Percentiles rank a stretch among this genome's conserved stretches.
These are phyloP conservation scores for Aegle marmelos DNA, from an alignment of 345 rosid genomes.

Conservation along the genomic window DNA sequence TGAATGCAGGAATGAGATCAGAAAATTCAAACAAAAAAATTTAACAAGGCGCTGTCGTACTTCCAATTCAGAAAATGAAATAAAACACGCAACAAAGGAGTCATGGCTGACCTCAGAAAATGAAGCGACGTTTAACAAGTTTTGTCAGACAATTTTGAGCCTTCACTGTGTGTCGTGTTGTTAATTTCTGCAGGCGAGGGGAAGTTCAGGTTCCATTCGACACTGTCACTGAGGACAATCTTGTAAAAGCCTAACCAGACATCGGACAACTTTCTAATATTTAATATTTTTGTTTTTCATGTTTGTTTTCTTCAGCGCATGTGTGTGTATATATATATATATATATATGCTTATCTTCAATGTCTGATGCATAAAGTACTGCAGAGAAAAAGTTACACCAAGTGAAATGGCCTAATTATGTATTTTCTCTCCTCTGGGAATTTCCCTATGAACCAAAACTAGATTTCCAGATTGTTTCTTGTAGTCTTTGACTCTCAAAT, in stretches of 20 bases:
- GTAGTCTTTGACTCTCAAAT: background rate
- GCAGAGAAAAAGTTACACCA: background rate
- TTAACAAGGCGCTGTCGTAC: no score
- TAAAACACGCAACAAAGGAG: no score
- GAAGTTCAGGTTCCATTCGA: background rate
- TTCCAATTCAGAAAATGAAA: no score
- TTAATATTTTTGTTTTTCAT: background rate
- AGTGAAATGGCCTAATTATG: background rate
- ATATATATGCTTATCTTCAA: no score
- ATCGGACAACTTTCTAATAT: background rate
- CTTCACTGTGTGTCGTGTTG: background rate
- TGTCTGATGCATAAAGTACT: no score
- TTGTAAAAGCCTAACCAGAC: background rate
- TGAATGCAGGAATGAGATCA: no score
- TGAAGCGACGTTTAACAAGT: no score
- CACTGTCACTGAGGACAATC: background rate
- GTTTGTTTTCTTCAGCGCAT: background rate
- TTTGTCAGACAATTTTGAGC: no score
- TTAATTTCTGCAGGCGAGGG: no score
- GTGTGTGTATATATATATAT: no score
- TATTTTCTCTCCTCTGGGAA: background rate
- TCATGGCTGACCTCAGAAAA: no score
- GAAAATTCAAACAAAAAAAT: no score
- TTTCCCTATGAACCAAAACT: background rate
- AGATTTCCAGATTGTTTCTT: background rate